phyloP scores from a whole-genome alignment of 192 early-diverging fungal genomes.

The Nowakowskiella sp. region DNA sequence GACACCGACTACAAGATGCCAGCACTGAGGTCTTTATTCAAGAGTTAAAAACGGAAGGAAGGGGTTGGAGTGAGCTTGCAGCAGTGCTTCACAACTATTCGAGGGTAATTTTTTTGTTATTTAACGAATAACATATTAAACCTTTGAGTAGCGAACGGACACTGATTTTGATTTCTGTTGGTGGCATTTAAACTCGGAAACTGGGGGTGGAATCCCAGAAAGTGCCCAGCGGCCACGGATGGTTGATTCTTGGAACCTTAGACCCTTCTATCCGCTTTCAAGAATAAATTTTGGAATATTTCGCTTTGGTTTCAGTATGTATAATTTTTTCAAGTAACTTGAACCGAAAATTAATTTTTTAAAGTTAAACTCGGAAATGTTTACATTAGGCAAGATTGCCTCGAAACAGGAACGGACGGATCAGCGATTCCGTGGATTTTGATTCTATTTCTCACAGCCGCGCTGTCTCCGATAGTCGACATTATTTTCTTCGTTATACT shows the following conservation, averaged over 20 bases:
- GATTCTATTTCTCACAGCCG: not conserved
- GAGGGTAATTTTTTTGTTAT: not conserved
- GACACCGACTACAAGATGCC: not conserved
- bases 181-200: not conserved
- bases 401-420: not conserved
- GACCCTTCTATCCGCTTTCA: not conserved
- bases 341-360: not conserved
- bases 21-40: not conserved
- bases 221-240: not conserved
- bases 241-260: not conserved
- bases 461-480: not conserved
- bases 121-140: not conserved
- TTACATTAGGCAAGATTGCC: not conserved
- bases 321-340: too few relatives aligned
- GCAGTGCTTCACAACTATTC: not conserved
- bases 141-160: not conserved
- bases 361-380: not conserved
- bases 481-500: not conserved
- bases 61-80: not conserved
- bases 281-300: too few relatives aligned
- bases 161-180: not conserved
- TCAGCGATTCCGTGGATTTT: not conserved
- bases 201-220: not conserved
- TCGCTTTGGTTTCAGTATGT: too few relatives aligned
- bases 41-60: not conserved